These are phyloP conservation scores for Zymoseptoria brevis DNA, from an alignment of 2,329 filamentous ascomycete genomes.

Conservation along the genomic window DNA sequence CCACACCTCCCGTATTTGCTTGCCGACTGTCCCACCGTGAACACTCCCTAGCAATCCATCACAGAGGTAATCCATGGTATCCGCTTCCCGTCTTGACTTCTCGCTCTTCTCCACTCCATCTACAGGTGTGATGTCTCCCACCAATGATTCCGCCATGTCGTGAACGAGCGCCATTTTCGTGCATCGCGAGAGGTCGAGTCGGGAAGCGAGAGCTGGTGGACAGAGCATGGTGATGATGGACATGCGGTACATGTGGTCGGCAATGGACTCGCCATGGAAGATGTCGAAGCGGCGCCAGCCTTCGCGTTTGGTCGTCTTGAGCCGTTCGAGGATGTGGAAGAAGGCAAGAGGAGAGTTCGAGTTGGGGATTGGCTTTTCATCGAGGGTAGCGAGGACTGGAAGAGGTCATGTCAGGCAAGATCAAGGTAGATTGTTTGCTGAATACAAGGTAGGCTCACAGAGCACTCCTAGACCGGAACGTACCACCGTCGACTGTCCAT, in stretches of 20 bases:
- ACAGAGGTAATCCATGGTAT: constrained; percentile 88
- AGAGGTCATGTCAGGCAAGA: constrained; percentile 2
- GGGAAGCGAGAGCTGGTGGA: constrained; percentile 61
- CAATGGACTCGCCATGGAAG: constrained; percentile 70
- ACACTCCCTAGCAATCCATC: constrained; percentile 64
- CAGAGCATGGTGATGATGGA: constrained; percentile 90
- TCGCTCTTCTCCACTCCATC: constrained; percentile 79
- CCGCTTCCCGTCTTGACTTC: constrained; percentile 78
- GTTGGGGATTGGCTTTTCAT: constrained; percentile 48
- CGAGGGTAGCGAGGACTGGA: constrained; percentile 57
- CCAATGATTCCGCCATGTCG: constrained; percentile 93
- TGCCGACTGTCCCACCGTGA: constrained; percentile 59
- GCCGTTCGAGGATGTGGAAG: constrained; percentile 85
- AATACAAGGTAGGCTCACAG: constrained; percentile 11
- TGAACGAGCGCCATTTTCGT: constrained; percentile 94
- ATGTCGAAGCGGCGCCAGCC: constrained; percentile 91
- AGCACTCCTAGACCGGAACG: constrained; percentile 23
- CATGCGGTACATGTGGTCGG: constrained; percentile 99
- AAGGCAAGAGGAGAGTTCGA: constrained; percentile 74
- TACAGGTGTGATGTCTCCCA: constrained; percentile 93
- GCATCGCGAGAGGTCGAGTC: constrained; percentile 72
- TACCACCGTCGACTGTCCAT: constrained; percentile 43
- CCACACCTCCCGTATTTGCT: constrained; percentile 73
- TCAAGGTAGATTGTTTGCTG: not conserved
- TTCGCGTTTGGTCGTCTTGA: constrained; percentile 95